Evolutionary conservation across 352 stramenopile species (phyloP).

Genomic region (Pythium dissimile): DNA sequence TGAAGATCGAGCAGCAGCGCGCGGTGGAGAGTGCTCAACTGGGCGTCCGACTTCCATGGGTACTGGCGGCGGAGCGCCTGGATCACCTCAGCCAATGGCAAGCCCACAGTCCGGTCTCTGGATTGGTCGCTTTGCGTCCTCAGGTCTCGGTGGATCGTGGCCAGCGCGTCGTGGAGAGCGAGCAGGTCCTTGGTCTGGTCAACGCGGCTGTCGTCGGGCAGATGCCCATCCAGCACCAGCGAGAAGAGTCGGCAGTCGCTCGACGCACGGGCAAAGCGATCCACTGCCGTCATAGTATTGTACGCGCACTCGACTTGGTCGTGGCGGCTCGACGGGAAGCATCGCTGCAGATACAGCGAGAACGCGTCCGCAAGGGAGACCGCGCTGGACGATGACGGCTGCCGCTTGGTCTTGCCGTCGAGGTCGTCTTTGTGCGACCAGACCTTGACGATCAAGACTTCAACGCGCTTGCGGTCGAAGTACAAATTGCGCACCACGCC

Average conservation of each 20-base stretch:
- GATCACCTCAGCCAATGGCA: slow-evolving; percentile 45
- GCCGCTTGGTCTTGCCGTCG: slow-evolving; percentile 32
- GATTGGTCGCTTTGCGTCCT: slow-evolving; percentile 20
- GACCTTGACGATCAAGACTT: slow-evolving; percentile 47
- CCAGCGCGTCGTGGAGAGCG: slow-evolving; percentile 44
- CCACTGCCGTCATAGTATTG: slow-evolving; percentile 47
- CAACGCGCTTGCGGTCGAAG: slow-evolving; percentile 36
- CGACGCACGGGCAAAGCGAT: slow-evolving; percentile 33
- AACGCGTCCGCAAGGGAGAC: slow-evolving; percentile 30
- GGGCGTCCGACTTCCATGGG: slow-evolving; percentile 55
- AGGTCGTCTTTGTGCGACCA: slow-evolving; percentile 65
- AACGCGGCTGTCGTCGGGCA: slow-evolving; percentile 40
- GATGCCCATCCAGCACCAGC: slow-evolving; percentile 37
- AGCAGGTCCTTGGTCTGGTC: slow-evolving; percentile 45
- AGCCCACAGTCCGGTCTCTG: slow-evolving; percentile 12
- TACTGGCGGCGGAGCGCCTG: slow-evolving; percentile 43
- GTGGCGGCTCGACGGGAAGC: slow-evolving; percentile 15
- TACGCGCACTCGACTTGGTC: slow-evolving; percentile 60
- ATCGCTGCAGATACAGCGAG: slow-evolving; percentile 34
- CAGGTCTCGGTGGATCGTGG: slow-evolving; percentile 45
- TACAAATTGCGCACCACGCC: slow-evolving; percentile 60
- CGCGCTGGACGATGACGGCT: background rate
- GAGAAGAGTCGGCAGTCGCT: slow-evolving; percentile 58
- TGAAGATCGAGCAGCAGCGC: slow-evolving; percentile 42
- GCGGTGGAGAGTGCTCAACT: slow-evolving; percentile 39